Conservation (phyloP, 228 moss, liverwort and hornwort species). For the Sphagnum magellanicum region DNA sequence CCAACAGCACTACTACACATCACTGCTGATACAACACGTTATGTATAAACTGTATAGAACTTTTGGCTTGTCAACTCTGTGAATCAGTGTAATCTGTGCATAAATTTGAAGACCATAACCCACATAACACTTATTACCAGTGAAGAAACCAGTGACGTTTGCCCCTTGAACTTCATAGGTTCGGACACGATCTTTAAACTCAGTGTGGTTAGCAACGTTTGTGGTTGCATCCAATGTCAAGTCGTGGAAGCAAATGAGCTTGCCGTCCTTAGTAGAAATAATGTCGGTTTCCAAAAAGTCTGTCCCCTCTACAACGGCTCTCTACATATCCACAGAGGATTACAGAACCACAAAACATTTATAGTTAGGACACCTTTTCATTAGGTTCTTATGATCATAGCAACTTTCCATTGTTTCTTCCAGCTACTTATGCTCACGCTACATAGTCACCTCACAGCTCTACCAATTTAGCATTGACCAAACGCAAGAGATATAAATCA, state of each 20-base stretch:
- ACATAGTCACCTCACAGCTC: too few relatives aligned
- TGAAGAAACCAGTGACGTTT: conserved; percentile 61
- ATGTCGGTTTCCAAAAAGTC: conserved; percentile 92
- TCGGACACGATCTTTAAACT: conserved; percentile 54
- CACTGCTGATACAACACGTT: not conserved
- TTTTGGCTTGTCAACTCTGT: not conserved
- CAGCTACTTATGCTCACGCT: not conserved
- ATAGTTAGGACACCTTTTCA: too few relatives aligned
- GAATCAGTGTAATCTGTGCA: not conserved
- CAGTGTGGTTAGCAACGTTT: conserved; percentile 40
- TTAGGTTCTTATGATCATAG: too few relatives aligned
- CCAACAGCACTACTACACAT: too few relatives aligned
- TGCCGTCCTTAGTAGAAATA: conserved; percentile 68
- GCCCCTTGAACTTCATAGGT: conserved; percentile 58
- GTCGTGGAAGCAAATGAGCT: conserved; percentile 73
- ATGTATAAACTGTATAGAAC: not conserved
- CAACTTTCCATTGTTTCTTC: too few relatives aligned
- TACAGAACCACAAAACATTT: too few relatives aligned
- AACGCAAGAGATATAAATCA: too few relatives aligned
- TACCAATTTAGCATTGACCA: too few relatives aligned
- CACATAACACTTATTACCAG: conserved; percentile 17
- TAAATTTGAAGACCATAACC: not conserved
- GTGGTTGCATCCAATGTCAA: conserved; percentile 57
- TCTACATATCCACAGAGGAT: conserved; percentile 29
- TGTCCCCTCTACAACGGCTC: conserved; percentile 62